Evolutionary conservation across 495 filamentous ascomycete genomes (phyloP), one percentile per base, ranked within the genome.

Genomic region (Neurospora discreta): DNA sequence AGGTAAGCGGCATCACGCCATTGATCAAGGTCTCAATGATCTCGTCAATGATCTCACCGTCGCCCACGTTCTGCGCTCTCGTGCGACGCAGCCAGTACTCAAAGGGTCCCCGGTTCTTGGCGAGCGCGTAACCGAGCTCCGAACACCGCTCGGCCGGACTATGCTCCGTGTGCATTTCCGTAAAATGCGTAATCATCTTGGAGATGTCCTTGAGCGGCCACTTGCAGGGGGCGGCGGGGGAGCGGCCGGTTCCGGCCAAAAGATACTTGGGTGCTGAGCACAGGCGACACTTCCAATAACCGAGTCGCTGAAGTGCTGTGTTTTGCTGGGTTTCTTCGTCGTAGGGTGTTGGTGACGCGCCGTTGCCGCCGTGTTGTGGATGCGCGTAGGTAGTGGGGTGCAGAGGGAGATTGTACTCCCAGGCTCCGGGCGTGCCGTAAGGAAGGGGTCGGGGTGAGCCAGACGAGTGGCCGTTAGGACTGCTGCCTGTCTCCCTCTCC

Each of bases 121-220:
- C 71, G 3, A 85, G 76, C 0, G 82, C 82, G 3, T 73, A 74
- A 1, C 82, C 82, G 3, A 85, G 75, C 75, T 85, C 83, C 11
- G 46, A 42, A 58, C 81, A 84, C 6, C 83, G 74, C 69, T 85
- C 82, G 1, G 70, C 10, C 0, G 77, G 74, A 18, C 73, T 44
- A 41, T 85, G 82, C 75, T 85, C 83, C 1, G 70, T 75, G 69
- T 85, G 83, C 78, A 85, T 80, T 36, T 82, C 82, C 1, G 82
- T 77, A 46, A 80, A 84, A 68, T 85, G 83, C 42, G 80, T 82
- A 44, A 85, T 78, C 75, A 85, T 80, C 76, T 85, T 85, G 5
- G 80, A 80, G 33, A 83, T 79, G 70, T 84, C 82, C 73, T 83
- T 82, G 11, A 85, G 75, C 18, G 82, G 80, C 82, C 81, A 83